A percentile compares a stretch with the other conserved stretches of the same genome.
Evolutionary conservation across 305 asterid genomes (phyloP).

Genomic region (Solanum hybrid): DNA sequence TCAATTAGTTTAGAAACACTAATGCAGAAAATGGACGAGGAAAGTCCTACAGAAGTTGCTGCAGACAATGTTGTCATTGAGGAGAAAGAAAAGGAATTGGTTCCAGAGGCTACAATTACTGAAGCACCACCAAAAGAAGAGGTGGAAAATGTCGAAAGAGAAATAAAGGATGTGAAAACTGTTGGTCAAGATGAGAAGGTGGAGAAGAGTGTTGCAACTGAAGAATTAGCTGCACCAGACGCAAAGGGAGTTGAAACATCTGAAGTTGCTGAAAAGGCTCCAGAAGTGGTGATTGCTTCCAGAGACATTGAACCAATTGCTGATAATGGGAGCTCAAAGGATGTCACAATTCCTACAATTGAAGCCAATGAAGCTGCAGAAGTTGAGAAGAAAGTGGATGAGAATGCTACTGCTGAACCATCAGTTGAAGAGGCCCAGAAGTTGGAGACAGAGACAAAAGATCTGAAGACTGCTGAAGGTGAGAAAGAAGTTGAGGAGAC

Average conservation of each 20-base stretch:
- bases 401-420: constrained; percentile 12
- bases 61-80: not conserved
- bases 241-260: constrained; percentile 19
- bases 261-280: constrained; percentile 10
- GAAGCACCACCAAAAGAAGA: constrained; percentile 14
- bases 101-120: not conserved
- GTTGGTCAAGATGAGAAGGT: constrained; percentile 10
- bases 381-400: constrained; percentile 7
- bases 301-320: constrained; percentile 13
- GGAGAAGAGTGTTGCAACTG: constrained; percentile 26
- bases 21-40: constrained; percentile 5
- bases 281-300: constrained; percentile 18
- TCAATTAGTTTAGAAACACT: not conserved
- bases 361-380: constrained; percentile 12
- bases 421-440: constrained; percentile 5
- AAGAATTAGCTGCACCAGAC: constrained; percentile 18
- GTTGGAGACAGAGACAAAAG: constrained; percentile 10
- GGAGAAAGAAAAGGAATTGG: constrained; percentile 13
- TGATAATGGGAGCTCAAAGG: constrained; percentile 10
- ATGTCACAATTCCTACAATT: not conserved
- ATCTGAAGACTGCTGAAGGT: constrained; percentile 19
- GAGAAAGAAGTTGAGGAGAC: constrained; percentile 10
- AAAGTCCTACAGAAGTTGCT: not conserved
- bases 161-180: not conserved
- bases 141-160: constrained; percentile 1